Conservation (phyloP, 345 rosid genomes). For the Orychophragmus violaceus region DNA sequence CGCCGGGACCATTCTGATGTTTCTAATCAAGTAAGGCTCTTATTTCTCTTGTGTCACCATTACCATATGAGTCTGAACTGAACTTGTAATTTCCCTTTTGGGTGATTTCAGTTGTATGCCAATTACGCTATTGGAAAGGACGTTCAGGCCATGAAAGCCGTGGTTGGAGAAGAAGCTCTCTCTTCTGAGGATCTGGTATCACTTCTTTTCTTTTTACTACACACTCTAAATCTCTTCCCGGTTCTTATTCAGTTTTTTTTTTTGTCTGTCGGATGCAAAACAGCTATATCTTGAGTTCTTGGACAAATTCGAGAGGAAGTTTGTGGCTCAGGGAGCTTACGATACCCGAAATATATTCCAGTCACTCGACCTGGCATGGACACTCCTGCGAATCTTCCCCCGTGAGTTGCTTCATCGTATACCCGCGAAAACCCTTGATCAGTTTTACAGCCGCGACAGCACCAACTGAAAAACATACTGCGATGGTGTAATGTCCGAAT, state of each 20-base stretch:
- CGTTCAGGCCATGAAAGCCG: constrained; percentile 98
- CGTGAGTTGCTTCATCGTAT: constrained; percentile 95
- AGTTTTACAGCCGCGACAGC: constrained; percentile 67
- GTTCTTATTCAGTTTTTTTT: not conserved
- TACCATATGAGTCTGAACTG: not conserved
- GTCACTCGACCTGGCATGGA: constrained; percentile 95
- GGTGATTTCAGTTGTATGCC: constrained; percentile 67
- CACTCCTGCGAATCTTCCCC: constrained; percentile 88
- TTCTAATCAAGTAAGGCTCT: constrained; percentile 73
- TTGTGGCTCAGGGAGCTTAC: constrained; percentile 90
- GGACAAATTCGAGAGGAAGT: constrained; percentile 94
- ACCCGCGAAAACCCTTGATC: constrained; percentile 90
- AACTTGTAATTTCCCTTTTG: not conserved
- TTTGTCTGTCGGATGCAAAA: constrained; percentile 17
- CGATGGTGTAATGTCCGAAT: not conserved
- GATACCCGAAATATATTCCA: constrained; percentile 92
- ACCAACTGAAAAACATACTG: constrained; percentile 17
- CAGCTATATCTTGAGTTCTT: constrained; percentile 91
- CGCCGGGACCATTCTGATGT: constrained; percentile 88
- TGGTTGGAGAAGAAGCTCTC: constrained; percentile 99
- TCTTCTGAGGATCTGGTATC: constrained; percentile 92
- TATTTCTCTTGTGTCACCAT: not conserved
- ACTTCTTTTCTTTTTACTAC: constrained; percentile 9
- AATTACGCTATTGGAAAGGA: constrained; percentile 96
- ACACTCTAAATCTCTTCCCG: not conserved